Evolutionary conservation across 2,329 filamentous ascomycete genomes (phyloP), one percentile per base, ranked within the genome.

Genomic region (Botrytis squamosa): DNA sequence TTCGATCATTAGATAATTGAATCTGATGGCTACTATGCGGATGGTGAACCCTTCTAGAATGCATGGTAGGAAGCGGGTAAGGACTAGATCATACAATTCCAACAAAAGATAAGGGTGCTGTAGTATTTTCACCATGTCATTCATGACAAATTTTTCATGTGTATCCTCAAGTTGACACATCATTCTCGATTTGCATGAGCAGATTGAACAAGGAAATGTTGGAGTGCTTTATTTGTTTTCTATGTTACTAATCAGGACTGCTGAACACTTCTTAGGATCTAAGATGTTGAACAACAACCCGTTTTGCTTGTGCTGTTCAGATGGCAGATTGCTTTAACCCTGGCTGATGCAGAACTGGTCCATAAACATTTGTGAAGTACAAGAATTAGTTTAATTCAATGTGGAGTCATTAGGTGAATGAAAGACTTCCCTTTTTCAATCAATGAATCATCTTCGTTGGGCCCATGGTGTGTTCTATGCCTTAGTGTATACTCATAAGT

Each of bases 401-500:
- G 12, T 40, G 12, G 14, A 18, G 14, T 16, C n/a, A 2, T 7
- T 7, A 5, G 29, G 6, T n/a, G 25, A 12, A 5, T 55, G 1
- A 16, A 29, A 5, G 5, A 55, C 3, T 55, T 14, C 1, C 1
- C 1, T 55, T 55, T 2, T 7, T 55, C 4, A 18, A 29, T 18
- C 14, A 3, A 8, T 16, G 14, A 29, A 16, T 6, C 2, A 16
- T 55, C 12, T 29, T 29, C 4, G 7, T 29, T 29, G 2, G 49
- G 1, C 5, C 1, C 16, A 8, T 16, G 4, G 25, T 16, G 0
- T 55, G 12, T n/a, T 7, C 2, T 7, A 55, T 55, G 10, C n/a
- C 1, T 16, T 55, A 1, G 12, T 16, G 2, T 3, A 18, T 55
- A 3, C 1, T 29, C n/a, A n/a, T 3, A 1, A 16, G 14, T 16